Conservation (phyloP, 768 basidiomycete genomes). For the Exidia glandulosa region DNA sequence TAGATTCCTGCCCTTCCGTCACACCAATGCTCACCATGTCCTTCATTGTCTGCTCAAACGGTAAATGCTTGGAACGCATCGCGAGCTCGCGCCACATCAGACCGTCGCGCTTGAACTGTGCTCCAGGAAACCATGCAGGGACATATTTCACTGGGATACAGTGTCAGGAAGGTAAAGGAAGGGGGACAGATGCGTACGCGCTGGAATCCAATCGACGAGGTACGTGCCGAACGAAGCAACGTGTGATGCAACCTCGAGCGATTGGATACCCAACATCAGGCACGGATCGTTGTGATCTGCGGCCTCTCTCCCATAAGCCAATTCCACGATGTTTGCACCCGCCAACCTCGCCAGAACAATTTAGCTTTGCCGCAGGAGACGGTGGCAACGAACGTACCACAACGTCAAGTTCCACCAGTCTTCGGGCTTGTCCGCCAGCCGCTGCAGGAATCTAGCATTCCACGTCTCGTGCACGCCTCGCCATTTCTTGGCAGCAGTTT, state of each 20-base stretch:
- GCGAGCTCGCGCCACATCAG: conserved; percentile 7
- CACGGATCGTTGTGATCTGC: no score
- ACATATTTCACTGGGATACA: conserved; percentile 4
- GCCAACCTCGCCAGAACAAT: background rate
- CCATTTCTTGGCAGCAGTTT: background rate
- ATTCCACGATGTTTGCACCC: background rate
- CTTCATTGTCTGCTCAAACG: conserved; percentile 23
- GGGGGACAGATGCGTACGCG: background rate
- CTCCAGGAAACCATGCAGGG: conserved; percentile 11
- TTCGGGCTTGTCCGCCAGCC: background rate
- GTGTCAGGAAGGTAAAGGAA: background rate
- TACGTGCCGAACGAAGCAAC: background rate
- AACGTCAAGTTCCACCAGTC: background rate
- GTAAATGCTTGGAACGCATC: conserved; percentile 31
- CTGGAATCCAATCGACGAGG: conserved; percentile 7
- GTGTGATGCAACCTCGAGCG: no score
- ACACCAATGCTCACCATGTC: no score
- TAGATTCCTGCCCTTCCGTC: no score
- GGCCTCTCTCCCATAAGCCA: no score
- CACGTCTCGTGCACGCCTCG: background rate
- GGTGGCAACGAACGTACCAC: background rate
- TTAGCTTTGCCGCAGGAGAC: no score
- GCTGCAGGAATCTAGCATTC: background rate
- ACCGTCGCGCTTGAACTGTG: conserved; percentile 6
- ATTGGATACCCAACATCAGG: no score